Evolutionary conservation across 306 rosid species (phyloP).

Genomic region (Comarum palustre): DNA sequence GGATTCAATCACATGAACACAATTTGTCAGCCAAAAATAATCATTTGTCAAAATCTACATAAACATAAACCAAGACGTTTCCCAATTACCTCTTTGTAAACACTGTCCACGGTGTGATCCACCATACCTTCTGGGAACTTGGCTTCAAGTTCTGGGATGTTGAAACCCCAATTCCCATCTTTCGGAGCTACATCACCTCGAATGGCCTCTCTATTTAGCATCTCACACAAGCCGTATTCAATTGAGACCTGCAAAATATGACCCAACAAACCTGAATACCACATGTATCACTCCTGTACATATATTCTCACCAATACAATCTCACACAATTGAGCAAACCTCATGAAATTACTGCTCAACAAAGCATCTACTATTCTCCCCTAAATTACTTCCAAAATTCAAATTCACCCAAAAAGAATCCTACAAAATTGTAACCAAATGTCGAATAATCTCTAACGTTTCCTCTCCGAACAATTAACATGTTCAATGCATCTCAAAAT

Average conservation of each 20-base stretch:
- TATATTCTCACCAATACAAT: not conserved
- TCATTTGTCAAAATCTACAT: not conserved
- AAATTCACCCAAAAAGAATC: not conserved
- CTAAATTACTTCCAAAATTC: not conserved
- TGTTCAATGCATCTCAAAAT: not conserved
- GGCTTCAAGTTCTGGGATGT: slow-evolving; percentile 63
- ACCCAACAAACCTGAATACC: not conserved
- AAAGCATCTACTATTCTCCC: not conserved
- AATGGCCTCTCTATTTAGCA: slow-evolving; percentile 66
- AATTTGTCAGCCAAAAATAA: slow-evolving; percentile 8
- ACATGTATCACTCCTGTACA: not conserved
- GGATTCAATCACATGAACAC: slow-evolving; percentile 27
- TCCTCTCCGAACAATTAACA: not conserved
- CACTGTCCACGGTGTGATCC: slow-evolving; percentile 48
- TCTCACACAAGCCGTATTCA: slow-evolving; percentile 84
- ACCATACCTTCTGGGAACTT: slow-evolving; percentile 67
- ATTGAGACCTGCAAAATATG: slow-evolving; percentile 57
- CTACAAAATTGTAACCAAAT: not conserved
- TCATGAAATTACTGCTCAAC: too few species aligned
- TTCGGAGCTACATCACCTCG: slow-evolving; percentile 46
- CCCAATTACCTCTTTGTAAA: slow-evolving; percentile 61
- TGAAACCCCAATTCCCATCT: slow-evolving; percentile 72
- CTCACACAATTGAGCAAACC: not conserved
- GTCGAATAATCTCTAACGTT: not conserved
- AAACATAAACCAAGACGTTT: not conserved